Evolutionary conservation across 1,284 basidiomycete species (phyloP), one percentile per base, ranked within the genome.

Genomic region (Ceratobasidium sp.): DNA sequence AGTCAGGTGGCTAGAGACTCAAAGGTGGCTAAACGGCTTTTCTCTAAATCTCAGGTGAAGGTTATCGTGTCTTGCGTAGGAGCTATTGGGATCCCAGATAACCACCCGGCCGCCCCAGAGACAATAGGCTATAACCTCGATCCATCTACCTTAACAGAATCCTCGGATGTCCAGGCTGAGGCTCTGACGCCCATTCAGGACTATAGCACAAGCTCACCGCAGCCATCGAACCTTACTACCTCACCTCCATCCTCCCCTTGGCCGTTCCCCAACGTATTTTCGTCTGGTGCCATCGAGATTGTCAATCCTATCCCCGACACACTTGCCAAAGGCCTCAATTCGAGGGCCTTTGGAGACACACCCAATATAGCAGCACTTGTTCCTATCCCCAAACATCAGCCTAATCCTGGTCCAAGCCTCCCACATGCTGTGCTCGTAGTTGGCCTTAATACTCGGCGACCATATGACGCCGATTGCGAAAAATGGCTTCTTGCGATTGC

Each of bases 371-470:
- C 55, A 2, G 67, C 67, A 10, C 18, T 71, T 9, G 23, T 71
- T 30, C 67, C 67, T 12, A 59, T 71, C 34, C 43, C 10, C 26
- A 48, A 26, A 4, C 6, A 59, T 28, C 45, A 21, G 6, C 9
- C 30, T 4, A 45, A 45, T n/a, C 43, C 36, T 18, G 57, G 55
- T 3, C 26, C 43, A 16, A 57, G 23, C 18, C 45, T 71, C 10
- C 67, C 67, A 59, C 39, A 28, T 12, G 73, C 64, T 0, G 64
- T 74, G 3, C 46, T 75, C 9, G 36, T 75, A 3, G 12, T 75
- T 9, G 74, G 73, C 12, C 36, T 75, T 8, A 75, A 75, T 60
- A 72, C 74, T 1, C 30, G 74, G 8, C 23, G 70, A 30, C 55
- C 74, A 21, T 75, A 74, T 39, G 73, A 75, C 30, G 67, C 52